Evolutionary conservation across 129 eudicot species (phyloP).

Genomic region (Lactuca sativa): DNA sequence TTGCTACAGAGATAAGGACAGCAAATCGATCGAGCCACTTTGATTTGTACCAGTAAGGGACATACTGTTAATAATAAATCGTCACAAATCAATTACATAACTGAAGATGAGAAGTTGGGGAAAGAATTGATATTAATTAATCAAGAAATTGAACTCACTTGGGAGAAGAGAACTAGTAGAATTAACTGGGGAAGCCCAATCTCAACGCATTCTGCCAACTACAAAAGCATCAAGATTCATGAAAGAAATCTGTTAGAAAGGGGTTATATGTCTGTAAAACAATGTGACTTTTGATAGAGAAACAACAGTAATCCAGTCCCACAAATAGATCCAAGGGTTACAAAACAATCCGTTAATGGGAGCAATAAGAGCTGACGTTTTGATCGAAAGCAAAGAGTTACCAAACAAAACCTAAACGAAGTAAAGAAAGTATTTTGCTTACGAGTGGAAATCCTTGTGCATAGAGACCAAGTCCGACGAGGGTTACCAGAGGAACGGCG

Average conservation of each 20-base stretch:
- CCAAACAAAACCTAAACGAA: background rate
- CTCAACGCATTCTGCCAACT: slow-evolving; percentile 86
- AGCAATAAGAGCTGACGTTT: background rate
- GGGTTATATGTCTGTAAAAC: too few species aligned
- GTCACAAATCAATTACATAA: background rate
- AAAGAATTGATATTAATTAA: background rate
- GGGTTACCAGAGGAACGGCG: slow-evolving; percentile 83
- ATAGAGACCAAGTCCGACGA: slow-evolving; percentile 85
- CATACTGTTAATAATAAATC: slow-evolving; percentile 46
- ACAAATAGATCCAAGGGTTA: too few species aligned
- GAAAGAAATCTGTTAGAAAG: background rate
- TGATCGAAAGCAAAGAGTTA: background rate
- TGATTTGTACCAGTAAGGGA: slow-evolving; percentile 50
- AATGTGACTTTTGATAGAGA: too few species aligned
- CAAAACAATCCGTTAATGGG: too few species aligned
- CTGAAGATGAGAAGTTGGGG: background rate
- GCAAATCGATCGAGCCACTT: slow-evolving; percentile 69
- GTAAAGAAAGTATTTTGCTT: slow-evolving; percentile 11
- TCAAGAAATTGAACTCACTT: slow-evolving; percentile 38
- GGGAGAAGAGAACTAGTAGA: slow-evolving; percentile 59
- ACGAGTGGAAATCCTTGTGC: slow-evolving; percentile 86
- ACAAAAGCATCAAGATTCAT: slow-evolving; percentile 34
- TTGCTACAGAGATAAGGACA: slow-evolving; percentile 56
- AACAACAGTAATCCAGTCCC: too few species aligned
- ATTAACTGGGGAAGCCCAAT: slow-evolving; percentile 84